Evolutionary conservation across 495 filamentous ascomycete species (phyloP).

Genomic region (Neurospora pannonica): DNA sequence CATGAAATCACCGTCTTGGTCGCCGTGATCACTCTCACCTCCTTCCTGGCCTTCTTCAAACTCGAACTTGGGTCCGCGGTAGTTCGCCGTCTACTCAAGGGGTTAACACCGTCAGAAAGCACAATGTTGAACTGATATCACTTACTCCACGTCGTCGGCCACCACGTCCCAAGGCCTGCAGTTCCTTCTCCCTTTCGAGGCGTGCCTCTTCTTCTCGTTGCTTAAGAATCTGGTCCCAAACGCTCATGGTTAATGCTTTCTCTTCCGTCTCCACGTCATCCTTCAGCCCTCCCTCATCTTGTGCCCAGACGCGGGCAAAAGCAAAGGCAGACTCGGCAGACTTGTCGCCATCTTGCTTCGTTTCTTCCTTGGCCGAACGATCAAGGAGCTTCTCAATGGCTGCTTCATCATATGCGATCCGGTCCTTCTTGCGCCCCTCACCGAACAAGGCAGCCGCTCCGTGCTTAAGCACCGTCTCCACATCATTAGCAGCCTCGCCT

Average conservation of each 20-base stretch:
- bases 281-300: constrained; percentile 53
- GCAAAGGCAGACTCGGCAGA: constrained; percentile 72
- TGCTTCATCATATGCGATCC: constrained; percentile 65
- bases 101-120: constrained; percentile 16
- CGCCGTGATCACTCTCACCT: constrained; percentile 17
- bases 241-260: constrained; percentile 45
- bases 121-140: not conserved
- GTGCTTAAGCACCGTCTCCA: constrained; percentile 83
- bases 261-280: constrained; percentile 47
- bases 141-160: constrained; percentile 53
- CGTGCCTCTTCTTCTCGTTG: constrained; percentile 70
- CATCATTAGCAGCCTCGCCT: constrained; percentile 61
- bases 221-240: constrained; percentile 83
- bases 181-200: constrained; percentile 51
- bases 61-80: constrained; percentile 14
- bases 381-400: constrained; percentile 85
- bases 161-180: constrained; percentile 71
- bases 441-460: constrained; percentile 81
- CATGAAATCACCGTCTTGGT: constrained; percentile 23
- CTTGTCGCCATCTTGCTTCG: constrained; percentile 43
- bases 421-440: constrained; percentile 54
- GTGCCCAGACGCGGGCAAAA: constrained; percentile 87
- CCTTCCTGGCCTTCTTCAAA: constrained; percentile 21
- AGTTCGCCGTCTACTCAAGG: constrained; percentile 15
- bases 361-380: constrained; percentile 70